Base-by-base conservation (phyloP, 148 eudicot genomes). In the Fagopyrum tataricum region DNA sequence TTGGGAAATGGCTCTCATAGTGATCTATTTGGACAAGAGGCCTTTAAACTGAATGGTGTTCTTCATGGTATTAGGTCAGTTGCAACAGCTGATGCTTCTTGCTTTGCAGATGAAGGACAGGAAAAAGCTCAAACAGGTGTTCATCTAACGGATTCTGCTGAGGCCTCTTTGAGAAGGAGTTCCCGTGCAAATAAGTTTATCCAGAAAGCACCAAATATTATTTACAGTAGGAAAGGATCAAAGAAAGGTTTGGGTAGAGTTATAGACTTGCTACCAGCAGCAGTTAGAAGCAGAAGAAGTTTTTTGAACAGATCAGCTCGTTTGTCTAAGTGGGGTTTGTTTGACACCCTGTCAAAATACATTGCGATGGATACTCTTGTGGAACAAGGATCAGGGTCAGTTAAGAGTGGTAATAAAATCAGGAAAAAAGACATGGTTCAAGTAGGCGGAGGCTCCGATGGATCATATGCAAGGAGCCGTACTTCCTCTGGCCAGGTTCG, bases 221-320 rank as follows among this genome's bases (percentile, higher is more conserved):
- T 74, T 44, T 24, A 48, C 64, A 67, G 41, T 67, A 75, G 68
- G n/a, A 77, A 80, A 73, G 17, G 76, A 56, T 47, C 73, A 10
- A 80, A 77, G 73, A 83, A 78, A 76, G 66, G 14, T 5, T 11
- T 56, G 17, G 42, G 44, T 76, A 77, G 51, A 78, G 74, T 71
- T 69, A 43, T 74, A 26, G 81, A 83, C 68, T 74, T 81, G 66
- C 67, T 81, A 20, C 71, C 78, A 77, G 72, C 77, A 44, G 86
- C 90, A 56, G 81, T 73, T 62, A 91, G 93, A 79, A 88, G 85
- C 76, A 82, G 85, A 75, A 93, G 98, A 80, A 95, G 96, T 79
- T 75, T 71, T 67, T 64, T 78, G 15, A 71, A 76, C 79, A 85
- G 82, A 76, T 82, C 79, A 43, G 75, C 84, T 62, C 89, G 88